Percentiles rank a stretch among this genome's conserved stretches.
Conservation (phyloP, 768 basidiomycete species). For the Suillus clintonianus region DNA sequence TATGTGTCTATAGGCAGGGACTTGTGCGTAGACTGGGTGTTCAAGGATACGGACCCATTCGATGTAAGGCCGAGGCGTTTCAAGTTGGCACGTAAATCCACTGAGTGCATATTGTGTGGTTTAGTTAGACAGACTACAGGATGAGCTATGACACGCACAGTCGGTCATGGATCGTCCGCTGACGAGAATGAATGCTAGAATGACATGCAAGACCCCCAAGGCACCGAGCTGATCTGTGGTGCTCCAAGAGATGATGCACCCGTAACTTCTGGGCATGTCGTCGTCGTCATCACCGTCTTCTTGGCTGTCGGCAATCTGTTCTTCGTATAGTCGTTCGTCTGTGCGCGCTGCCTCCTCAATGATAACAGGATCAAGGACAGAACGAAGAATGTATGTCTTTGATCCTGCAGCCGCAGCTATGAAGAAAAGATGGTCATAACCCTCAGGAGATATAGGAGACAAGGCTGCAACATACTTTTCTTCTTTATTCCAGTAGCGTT, state of each 20-base stretch:
- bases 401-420: slow-evolving; percentile 59
- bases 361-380: slow-evolving; percentile 60
- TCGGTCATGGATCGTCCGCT: slow-evolving; percentile 75
- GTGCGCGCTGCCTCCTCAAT: slow-evolving; percentile 61
- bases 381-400: slow-evolving; percentile 85
- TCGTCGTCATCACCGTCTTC: slow-evolving; percentile 49
- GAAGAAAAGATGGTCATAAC: background rate
- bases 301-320: slow-evolving; percentile 52
- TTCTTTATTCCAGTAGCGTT: slow-evolving; percentile 63
- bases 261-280: slow-evolving; percentile 54
- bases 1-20: slow-evolving; percentile 62
- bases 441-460: background rate
- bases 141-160: slow-evolving; percentile 42
- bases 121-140: background rate
- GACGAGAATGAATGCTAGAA: slow-evolving; percentile 84
- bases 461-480: slow-evolving; percentile 47
- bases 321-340: slow-evolving; percentile 44
- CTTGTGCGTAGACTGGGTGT: slow-evolving; percentile 49
- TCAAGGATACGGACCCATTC: slow-evolving; percentile 50
- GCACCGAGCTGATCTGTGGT: slow-evolving; percentile 63
- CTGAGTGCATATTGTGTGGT: slow-evolving; percentile 39
- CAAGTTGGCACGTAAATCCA: slow-evolving; percentile 69
- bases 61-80: slow-evolving; percentile 66
- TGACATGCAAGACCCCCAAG: slow-evolving; percentile 76
- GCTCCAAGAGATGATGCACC: slow-evolving; percentile 77